Percentiles rank a stretch among this genome's conserved stretches.
Conservation (phyloP, 768 basidiomycete genomes). For the Clitopilus passeckerianus region DNA sequence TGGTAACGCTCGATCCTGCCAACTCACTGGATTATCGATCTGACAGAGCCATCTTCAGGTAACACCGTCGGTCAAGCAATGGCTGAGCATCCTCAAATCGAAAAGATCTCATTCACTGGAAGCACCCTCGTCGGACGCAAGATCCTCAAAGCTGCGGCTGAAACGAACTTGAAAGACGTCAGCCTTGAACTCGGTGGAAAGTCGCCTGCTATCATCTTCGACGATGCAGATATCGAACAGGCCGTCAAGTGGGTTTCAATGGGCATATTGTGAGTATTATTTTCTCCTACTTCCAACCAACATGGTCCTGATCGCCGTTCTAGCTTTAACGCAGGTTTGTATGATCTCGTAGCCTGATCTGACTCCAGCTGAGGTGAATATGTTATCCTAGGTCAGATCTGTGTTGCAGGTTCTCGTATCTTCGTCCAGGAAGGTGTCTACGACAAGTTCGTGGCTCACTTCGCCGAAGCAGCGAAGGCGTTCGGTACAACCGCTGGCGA, state of each 20-base stretch:
- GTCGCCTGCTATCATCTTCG: conserved; percentile 64
- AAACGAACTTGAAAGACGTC: conserved; percentile 79
- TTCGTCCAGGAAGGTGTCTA: conserved; percentile 79
- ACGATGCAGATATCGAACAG: conserved; percentile 56
- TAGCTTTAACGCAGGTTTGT: conserved; percentile 20
- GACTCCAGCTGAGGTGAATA: not conserved
- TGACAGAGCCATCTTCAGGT: conserved; percentile 22
- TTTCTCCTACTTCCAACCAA: not conserved
- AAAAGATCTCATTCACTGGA: conserved; percentile 83
- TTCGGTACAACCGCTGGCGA: conserved; percentile 45
- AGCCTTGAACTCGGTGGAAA: conserved; percentile 82
- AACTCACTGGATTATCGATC: not conserved
- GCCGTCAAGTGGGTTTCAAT: not conserved
- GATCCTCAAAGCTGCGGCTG: conserved; percentile 72
- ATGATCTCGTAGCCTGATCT: not conserved
- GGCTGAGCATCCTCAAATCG: conserved; percentile 44
- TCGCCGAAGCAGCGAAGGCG: conserved; percentile 43
- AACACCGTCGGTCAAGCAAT: conserved; percentile 58
- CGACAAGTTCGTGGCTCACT: conserved; percentile 63
- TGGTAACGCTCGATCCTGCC: conserved; percentile 15
- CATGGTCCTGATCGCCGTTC: not conserved
- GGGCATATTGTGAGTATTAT: conserved; percentile 1
- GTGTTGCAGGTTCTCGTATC: conserved; percentile 78
- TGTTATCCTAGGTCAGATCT: conserved; percentile 48
- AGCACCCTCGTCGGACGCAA: conserved; percentile 73